Evolutionary conservation across 805 yeast species (phyloP).

Genomic region (Sugiyamaella lignohabitans): DNA sequence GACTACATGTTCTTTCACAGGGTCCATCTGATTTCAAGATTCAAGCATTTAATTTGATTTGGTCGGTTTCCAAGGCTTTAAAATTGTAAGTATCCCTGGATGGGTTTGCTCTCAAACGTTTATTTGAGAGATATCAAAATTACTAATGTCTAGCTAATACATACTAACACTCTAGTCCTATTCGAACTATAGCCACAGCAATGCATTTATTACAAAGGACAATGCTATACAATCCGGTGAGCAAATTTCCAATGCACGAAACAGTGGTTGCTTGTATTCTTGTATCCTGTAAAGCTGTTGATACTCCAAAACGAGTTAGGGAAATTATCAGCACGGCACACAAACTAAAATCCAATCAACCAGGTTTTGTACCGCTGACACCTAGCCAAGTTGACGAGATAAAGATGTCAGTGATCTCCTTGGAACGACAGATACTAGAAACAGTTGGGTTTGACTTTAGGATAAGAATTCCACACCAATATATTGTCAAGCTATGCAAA

Average conservation of each 20-base stretch:
- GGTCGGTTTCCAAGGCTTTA: conserved; percentile 15
- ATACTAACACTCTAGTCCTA: conserved; percentile 36
- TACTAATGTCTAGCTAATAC: no score
- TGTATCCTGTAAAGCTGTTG: conserved; percentile 73
- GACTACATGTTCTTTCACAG: conserved; percentile 44
- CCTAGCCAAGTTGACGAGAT: conserved; percentile 45
- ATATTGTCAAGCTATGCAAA: conserved; percentile 56
- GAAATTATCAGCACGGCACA: conserved; percentile 43
- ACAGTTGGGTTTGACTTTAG: conserved; percentile 76
- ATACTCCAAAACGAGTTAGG: conserved; percentile 68
- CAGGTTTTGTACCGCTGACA: conserved; percentile 12
- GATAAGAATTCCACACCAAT: conserved; percentile 57
- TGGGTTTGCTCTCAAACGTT: no score
- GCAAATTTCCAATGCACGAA: conserved; percentile 29
- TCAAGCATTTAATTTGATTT: conserved; percentile 23
- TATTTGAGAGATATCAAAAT: no score
- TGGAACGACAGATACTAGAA: conserved; percentile 72
- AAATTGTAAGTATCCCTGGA: conserved; percentile 15
- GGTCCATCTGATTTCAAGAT: conserved; percentile 48
- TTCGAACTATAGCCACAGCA: conserved; percentile 61
- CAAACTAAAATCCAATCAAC: conserved; percentile 21
- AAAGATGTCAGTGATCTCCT: conserved; percentile 47
- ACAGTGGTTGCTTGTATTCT: conserved; percentile 65
- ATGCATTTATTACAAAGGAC: conserved; percentile 69
- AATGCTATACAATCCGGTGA: conserved; percentile 47